Percentiles rank a stretch among this genome's conserved stretches.
Conservation (phyloP, 2,329 filamentous ascomycete genomes). For the Xylaria sp. region DNA sequence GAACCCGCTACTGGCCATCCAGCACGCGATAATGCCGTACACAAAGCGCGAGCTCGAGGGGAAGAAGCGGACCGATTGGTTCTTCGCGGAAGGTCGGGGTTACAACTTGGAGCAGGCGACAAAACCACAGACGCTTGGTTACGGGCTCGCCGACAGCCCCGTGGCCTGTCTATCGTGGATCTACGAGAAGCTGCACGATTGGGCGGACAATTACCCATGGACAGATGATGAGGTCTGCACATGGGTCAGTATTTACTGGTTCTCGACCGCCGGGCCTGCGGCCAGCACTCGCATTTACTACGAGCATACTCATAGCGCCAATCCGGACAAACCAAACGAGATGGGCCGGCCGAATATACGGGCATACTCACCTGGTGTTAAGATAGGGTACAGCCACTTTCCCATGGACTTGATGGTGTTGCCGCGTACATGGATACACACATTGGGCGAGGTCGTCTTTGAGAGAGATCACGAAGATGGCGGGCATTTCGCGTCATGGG, state of each 20-base stretch:
- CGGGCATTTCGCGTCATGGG: slow-evolving; percentile 71
- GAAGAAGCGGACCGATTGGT: slow-evolving; percentile 65
- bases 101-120: slow-evolving; percentile 72
- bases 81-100: slow-evolving; percentile 63
- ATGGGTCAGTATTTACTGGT: slow-evolving; percentile 79
- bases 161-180: slow-evolving; percentile 80
- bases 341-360: slow-evolving; percentile 29
- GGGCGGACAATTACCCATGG: slow-evolving; percentile 78
- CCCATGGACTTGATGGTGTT: slow-evolving; percentile 66
- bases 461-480: slow-evolving; percentile 61
- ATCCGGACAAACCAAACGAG: slow-evolving; percentile 39
- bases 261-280: slow-evolving; percentile 73
- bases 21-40: slow-evolving; percentile 66
- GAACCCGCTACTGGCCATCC: slow-evolving; percentile 66
- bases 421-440: slow-evolving; percentile 66
- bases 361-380: slow-evolving; percentile 51
- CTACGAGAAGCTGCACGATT: slow-evolving; percentile 82
- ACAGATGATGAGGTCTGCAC: slow-evolving; percentile 79
- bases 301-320: slow-evolving; percentile 62
- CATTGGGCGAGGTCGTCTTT: slow-evolving; percentile 69
- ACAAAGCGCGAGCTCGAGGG: slow-evolving; percentile 61
- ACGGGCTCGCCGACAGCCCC: slow-evolving; percentile 74
- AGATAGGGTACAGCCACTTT: slow-evolving; percentile 61
- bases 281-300: slow-evolving; percentile 79
- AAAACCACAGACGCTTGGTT: slow-evolving; percentile 77